Conservation (phyloP, 192 early-diverging fungal genomes). For the Glomus cerebriforme region DNA sequence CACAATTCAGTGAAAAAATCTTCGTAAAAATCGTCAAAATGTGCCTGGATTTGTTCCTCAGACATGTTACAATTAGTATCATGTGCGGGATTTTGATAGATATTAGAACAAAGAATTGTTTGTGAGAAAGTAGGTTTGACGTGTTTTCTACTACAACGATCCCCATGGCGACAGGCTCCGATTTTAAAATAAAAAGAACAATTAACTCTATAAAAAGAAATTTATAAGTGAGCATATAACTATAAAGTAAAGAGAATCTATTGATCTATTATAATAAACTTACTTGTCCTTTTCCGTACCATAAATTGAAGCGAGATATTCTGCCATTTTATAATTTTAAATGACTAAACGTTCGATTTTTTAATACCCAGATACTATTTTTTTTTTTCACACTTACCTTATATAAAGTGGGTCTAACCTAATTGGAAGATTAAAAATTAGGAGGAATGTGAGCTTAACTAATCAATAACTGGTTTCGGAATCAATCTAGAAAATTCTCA, state of each 20-base stretch:
- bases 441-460: no score
- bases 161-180: conserved; percentile 96
- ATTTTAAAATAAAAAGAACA: conserved; percentile 99
- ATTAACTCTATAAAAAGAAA: conserved; percentile 67
- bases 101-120: conserved; percentile 90
- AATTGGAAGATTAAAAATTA: no score
- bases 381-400: no score
- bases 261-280: conserved; percentile 17
- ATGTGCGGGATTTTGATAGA: conserved; percentile 92
- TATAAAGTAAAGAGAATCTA: neutral
- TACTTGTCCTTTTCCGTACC: conserved; percentile 98
- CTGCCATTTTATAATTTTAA: conserved; percentile 58
- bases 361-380: no score
- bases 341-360: no score
- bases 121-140: conserved; percentile 96
- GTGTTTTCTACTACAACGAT: conserved; percentile 95
- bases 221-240: neutral
- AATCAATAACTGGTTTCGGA: no score
- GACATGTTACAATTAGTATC: conserved; percentile 64
- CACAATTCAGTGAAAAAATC: conserved; percentile 95
- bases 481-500: no score
- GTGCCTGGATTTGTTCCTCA: conserved; percentile 74
- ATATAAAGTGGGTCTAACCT: no score
- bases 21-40: conserved; percentile 97
- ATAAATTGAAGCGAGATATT: conserved; percentile 87